These are phyloP conservation scores for Stellera chamaejasme DNA, from an alignment of 345 rosid genomes.

Conservation along the genomic window DNA sequence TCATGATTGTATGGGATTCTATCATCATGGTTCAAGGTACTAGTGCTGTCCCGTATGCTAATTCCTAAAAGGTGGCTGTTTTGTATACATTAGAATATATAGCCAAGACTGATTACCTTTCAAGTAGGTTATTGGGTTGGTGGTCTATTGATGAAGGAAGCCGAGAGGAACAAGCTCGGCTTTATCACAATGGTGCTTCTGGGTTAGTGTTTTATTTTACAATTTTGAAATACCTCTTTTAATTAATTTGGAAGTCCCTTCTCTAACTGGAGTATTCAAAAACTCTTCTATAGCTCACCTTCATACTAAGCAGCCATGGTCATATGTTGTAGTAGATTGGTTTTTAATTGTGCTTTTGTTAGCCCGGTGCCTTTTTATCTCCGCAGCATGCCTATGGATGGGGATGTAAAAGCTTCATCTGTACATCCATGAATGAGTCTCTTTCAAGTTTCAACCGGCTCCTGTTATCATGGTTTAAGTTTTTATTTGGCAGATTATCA, in stretches of 20 bases:
- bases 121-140: constrained; percentile 86
- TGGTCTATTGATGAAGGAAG: constrained; percentile 99
- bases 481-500: no score
- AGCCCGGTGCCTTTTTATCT: no score
- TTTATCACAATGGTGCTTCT: constrained; percentile 55
- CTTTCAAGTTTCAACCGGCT: no score
- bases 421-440: no score
- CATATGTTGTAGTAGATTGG: no score
- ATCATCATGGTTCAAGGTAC: constrained; percentile 98
- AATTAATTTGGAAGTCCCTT: neutral
- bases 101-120: constrained; percentile 8
- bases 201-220: constrained; percentile 39
- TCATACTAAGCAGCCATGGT: neutral
- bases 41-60: constrained; percentile 2
- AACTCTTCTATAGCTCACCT: neutral
- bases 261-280: neutral
- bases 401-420: no score
- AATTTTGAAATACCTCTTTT: no score
- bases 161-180: constrained; percentile 82
- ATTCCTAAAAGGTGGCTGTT: neutral
- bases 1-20: constrained; percentile 79
- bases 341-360: no score
- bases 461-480: no score
- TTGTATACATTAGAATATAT: neutral
- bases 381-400: no score